Base-by-base conservation (phyloP, 768 basidiomycete genomes). In the Mycena alexandri region DNA sequence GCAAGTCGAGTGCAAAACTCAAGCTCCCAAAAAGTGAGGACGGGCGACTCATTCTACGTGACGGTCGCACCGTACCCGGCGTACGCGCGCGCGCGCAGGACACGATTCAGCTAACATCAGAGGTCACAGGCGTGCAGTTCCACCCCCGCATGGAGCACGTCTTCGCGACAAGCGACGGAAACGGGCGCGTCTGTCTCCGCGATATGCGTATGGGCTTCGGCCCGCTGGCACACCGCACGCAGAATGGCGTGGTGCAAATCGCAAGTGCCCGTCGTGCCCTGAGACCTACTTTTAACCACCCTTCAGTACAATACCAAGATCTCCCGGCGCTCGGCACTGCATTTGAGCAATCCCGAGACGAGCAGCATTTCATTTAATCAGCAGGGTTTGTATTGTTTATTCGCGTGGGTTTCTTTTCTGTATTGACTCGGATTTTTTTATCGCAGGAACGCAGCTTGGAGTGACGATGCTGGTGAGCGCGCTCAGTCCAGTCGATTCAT, bases 141-240 rank as follows among this genome's bases (percentile, higher is more conserved):
- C 91, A 94, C 73, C 93, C 93, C 14, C 73, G 68, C 34, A 87
- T 90, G 81, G 87, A 90, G 42, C 83, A 93, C 70, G 74, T 93
- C 53, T 93, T 94, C 68, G 85, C 84, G 7, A 91, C 89, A 4
- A 86, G 89, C 62, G 90, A 93, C 68, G 79, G 74, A 13, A 77
- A 73, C 17, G 92, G 93, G 5, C 76, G 78, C 24, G 88, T 93
- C 4, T 87, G 84, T 70, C 85, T 94, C 63, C 86, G 91, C 17
- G 93, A 94, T 75, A 78, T 80, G 17, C 83, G 93, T 13, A 93
- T 93, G 90, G 86, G 90, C 0, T 94, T 93, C 76, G 89, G 90
- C 21, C 82, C 88, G 48, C 71, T 76, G 21, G 76, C 76, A 19
- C 75, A 75, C 13, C 77, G 87, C 41, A 81, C 84, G 3, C 76